Conservation (phyloP, 331 rosid genomes). For the Cydonia oblonga region DNA sequence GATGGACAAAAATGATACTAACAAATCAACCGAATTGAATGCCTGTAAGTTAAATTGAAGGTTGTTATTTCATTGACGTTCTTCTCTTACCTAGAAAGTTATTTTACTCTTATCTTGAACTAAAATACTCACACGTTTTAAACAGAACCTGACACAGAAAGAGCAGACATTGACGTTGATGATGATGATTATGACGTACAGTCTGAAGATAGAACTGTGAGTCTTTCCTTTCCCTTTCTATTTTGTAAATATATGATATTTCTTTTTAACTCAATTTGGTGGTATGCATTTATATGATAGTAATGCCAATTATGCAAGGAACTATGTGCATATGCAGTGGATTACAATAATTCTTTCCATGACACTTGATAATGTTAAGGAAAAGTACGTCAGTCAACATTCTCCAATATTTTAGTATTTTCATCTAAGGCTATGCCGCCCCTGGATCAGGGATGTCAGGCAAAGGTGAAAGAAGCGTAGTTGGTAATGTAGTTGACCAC, state of each 20-base stretch:
- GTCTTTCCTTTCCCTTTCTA: constrained; percentile 13
- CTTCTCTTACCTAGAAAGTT: neutral
- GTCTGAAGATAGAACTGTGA: constrained; percentile 63
- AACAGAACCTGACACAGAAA: constrained; percentile 37
- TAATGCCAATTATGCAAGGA: neutral
- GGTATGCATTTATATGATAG: neutral
- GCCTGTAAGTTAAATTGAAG: constrained; percentile 57
- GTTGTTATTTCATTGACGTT: neutral
- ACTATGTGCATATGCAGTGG: neutral
- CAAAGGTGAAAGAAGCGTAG: neutral
- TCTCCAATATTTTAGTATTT: neutral
- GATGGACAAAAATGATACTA: constrained; percentile 21
- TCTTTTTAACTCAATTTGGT: neutral
- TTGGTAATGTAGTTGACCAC: neutral
- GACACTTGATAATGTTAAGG: neutral
- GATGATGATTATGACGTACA: constrained; percentile 59
- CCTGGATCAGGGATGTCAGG: neutral
- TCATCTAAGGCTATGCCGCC: neutral
- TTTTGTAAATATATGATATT: neutral
- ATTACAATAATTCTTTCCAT: neutral
- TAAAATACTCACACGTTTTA: neutral
- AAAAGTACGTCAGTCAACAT: neutral
- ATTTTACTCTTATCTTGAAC: constrained; percentile 6
- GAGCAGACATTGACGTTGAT: constrained; percentile 53
- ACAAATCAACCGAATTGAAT: constrained; percentile 37